phyloP scores from a whole-genome alignment of 2,329 filamentous ascomycete genomes.

The Trichophyton verrucosum region DNA sequence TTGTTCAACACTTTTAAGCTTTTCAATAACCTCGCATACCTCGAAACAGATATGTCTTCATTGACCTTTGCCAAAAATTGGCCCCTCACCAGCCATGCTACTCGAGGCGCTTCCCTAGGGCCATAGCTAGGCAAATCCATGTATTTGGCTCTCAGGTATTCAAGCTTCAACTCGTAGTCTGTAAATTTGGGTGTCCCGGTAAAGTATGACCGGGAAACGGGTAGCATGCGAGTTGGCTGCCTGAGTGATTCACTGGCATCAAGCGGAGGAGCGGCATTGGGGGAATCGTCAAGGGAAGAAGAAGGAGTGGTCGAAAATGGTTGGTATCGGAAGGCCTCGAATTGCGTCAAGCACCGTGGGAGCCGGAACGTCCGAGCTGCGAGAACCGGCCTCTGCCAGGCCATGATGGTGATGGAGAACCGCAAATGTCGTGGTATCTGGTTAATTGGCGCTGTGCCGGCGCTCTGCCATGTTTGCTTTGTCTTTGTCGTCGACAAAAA shows the following conservation, averaged over 20 bases:
- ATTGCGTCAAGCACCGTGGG: constrained; percentile 11
- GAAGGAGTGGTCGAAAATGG: constrained; percentile 13
- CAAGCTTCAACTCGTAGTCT: constrained; percentile 65
- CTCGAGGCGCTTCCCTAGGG: constrained; percentile 53
- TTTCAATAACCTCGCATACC: constrained; percentile 64
- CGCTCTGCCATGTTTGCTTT: background rate
- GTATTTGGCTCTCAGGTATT: constrained; percentile 59
- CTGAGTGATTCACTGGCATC: constrained; percentile 22
- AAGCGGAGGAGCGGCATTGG: constrained; percentile 23
- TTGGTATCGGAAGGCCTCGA: constrained; percentile 12
- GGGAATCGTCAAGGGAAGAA: constrained; percentile 13
- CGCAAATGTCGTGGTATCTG: background rate
- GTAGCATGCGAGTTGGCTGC: constrained; percentile 59
- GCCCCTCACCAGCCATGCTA: constrained; percentile 63
- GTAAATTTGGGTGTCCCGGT: constrained; percentile 73
- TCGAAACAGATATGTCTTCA: constrained; percentile 60
- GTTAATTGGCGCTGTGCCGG: background rate
- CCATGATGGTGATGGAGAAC: constrained; percentile 20
- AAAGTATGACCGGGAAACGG: constrained; percentile 88
- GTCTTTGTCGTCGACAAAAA: background rate
- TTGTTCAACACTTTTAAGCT: constrained; percentile 69
- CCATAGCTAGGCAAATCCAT: constrained; percentile 58
- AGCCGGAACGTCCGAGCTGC: constrained; percentile 26
- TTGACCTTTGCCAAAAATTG: constrained; percentile 62
- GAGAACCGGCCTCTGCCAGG: constrained; percentile 26